Base-by-base conservation (phyloP, 140 eudicot genomes). In the Flaveria floridana region DNA sequence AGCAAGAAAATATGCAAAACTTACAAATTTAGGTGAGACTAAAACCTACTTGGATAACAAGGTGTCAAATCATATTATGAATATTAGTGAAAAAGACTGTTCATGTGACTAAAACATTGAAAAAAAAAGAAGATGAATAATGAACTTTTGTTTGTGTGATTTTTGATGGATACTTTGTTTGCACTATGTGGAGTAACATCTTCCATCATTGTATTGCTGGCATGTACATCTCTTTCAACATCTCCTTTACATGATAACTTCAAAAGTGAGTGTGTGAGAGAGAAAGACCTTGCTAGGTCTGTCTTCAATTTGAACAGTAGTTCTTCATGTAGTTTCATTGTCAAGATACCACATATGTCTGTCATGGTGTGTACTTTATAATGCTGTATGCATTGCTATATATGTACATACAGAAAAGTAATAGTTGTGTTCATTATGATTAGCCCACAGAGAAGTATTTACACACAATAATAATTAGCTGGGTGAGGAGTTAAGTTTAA, bases 151-250 rank as follows among this genome's bases (percentile, higher is more conserved):
- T 67, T 67, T 77, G 64, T 57, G 72, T 82, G 82, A 65, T 76
- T 42, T 70, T 76, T 76, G 80, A 83, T 46, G 84, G 78, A 76
- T 73, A 76, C 74, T 75, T 84, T 83, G 74, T 71, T 85, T 79
- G 84, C 84, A 77, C 79, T 70, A 75, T 74, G 79, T 65, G 68
- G 85, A 75, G 86, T 77, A 77, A 87, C 87, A 80, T 85, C 82
- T 82, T 75, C 82, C 77, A 73, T 80, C 79, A 79, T 72, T 83
- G 76, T 70, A 64, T 66, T 80, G 65, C 78, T 74, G 78, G 67
- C 78, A 25, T 72, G 20, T 63, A 84, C 78, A 84, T 84, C 88
- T 65, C 85, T 76, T 82, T 87, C 92, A 82, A 57, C 71, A 9
- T 77, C 79, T 76, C 75, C 74, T 84, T 82, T 85, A 80, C 80